Evolutionary conservation across 768 basidiomycete species (phyloP), one percentile per base, ranked within the genome.

Genomic region (Mycena venus): DNA sequence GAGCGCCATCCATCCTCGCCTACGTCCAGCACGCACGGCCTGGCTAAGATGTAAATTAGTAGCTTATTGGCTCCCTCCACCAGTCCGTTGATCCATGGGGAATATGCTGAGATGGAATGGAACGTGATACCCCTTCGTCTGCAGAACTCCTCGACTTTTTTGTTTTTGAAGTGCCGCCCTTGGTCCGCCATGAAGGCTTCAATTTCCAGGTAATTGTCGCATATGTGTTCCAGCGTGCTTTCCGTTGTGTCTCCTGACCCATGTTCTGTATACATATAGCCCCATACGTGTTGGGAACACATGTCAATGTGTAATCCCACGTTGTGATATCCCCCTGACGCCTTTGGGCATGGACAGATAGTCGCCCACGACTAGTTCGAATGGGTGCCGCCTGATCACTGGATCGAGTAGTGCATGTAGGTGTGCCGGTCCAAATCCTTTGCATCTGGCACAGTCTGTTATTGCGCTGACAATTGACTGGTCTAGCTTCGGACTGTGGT

Each of bases 71-170:
- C 65, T n/a, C 76, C 77, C 38, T 81, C 79, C 2, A 79, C 68
- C 9, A 80, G 74, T 2, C 81, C 78, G 47, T 81, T 81, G 23
- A 77, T 58, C 81, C 81, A 82, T 0, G 80, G 80, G 17, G 80
- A 66, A 62, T 80, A 81, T 4, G 77, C 67, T 0, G 80, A 65
- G 3, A 67, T 66, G 0, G 74, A 68, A 32, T 76, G 66, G 27
- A 70, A 62, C 17, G 77, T 55, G 14, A 77, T 71, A 5, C 56
- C 47, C 38, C 42, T 32, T 14, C 23, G n/a, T 8, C 38, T 58
- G 63, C 78, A 80, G 63, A 65, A 77, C 0, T 72, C 77, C 2
- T 9, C 7, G 0, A 60, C 59, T 9, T 25, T 32, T 9, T 60
- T 60, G 59, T 60, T 60, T 2, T 60, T 60, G 36, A 60, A 60